Percentiles rank a stretch among this genome's conserved stretches.
phyloP scores from a whole-genome alignment of 2,329 filamentous ascomycete species.

The Xylariaceae sp. region DNA sequence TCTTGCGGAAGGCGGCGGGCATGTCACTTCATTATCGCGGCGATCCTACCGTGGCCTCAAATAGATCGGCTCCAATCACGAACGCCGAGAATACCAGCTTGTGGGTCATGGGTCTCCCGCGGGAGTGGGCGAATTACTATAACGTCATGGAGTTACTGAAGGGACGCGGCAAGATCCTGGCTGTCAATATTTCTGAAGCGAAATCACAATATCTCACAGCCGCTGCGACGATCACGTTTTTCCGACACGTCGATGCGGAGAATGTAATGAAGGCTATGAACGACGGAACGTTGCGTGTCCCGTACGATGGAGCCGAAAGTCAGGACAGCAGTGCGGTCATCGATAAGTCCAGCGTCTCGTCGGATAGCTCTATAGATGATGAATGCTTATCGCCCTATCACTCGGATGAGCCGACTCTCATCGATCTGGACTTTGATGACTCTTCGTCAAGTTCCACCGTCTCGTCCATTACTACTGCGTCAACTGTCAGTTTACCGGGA shows the following conservation, averaged over 20 bases:
- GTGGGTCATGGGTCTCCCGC: slow-evolving; percentile 5
- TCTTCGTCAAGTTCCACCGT: background rate
- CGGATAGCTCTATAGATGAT: background rate
- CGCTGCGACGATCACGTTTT: slow-evolving; percentile 9
- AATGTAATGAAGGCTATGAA: slow-evolving; percentile 3
- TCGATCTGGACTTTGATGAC: background rate
- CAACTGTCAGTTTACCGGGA: background rate
- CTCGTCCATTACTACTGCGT: too few species aligned
- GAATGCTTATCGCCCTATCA: too few species aligned
- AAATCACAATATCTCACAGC: background rate
- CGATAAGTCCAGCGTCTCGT: background rate
- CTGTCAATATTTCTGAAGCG: background rate
- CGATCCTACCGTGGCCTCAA: slow-evolving; percentile 4
- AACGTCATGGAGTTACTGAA: slow-evolving; percentile 4
- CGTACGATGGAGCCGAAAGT: background rate
- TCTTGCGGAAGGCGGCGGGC: background rate
- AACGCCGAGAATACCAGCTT: slow-evolving; percentile 12
- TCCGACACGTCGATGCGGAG: slow-evolving; percentile 8
- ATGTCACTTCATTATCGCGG: slow-evolving; percentile 12
- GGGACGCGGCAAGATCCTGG: slow-evolving; percentile 10
- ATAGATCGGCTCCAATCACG: slow-evolving; percentile 5
- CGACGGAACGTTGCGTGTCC: background rate
- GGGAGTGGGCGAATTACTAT: background rate
- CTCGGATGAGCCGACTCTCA: background rate
- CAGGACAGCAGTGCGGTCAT: too few species aligned